These are phyloP conservation scores for Fusarium nurragi DNA, from an alignment of 2,329 filamentous ascomycete genomes.

Conservation along the genomic window DNA sequence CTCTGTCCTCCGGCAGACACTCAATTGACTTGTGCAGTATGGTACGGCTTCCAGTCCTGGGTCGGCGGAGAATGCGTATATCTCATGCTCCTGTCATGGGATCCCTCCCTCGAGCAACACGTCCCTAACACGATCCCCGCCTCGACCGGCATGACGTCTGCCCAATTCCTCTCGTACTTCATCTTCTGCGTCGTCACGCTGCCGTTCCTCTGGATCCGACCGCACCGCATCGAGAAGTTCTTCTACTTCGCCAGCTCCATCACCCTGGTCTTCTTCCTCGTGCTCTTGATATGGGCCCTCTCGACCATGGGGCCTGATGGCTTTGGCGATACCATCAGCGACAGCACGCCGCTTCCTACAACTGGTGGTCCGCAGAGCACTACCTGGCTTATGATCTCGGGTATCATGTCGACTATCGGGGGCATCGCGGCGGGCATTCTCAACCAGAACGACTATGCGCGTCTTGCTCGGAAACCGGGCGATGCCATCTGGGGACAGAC, in stretches of 20 bases:
- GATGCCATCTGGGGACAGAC: constrained; percentile 51
- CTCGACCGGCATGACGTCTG: constrained; percentile 55
- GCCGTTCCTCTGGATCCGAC: constrained; percentile 56
- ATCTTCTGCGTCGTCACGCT: constrained; percentile 56
- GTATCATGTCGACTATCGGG: constrained; percentile 51
- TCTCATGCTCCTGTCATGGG: constrained; percentile 57
- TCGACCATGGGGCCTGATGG: constrained; percentile 54
- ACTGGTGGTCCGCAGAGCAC: constrained; percentile 46
- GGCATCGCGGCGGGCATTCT: constrained; percentile 52
- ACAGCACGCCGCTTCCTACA: constrained; percentile 32
- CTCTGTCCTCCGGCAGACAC: neutral
- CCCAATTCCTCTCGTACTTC: constrained; percentile 55
- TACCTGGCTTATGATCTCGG: constrained; percentile 52
- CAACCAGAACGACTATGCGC: constrained; percentile 53
- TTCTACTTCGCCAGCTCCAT: constrained; percentile 54
- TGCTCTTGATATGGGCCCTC: constrained; percentile 56
- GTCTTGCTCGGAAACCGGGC: constrained; percentile 46
- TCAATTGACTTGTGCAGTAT: constrained; percentile 7
- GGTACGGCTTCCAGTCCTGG: constrained; percentile 58
- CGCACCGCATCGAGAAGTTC: constrained; percentile 55
- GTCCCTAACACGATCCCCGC: constrained; percentile 55
- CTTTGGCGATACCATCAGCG: constrained; percentile 50
- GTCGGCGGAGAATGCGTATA: constrained; percentile 58
- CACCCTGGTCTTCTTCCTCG: constrained; percentile 54
- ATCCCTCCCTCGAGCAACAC: constrained; percentile 54